Evolutionary conservation across 2,329 filamentous ascomycete species (phyloP).

Genomic region (Sodiomyces alkalinus): DNA sequence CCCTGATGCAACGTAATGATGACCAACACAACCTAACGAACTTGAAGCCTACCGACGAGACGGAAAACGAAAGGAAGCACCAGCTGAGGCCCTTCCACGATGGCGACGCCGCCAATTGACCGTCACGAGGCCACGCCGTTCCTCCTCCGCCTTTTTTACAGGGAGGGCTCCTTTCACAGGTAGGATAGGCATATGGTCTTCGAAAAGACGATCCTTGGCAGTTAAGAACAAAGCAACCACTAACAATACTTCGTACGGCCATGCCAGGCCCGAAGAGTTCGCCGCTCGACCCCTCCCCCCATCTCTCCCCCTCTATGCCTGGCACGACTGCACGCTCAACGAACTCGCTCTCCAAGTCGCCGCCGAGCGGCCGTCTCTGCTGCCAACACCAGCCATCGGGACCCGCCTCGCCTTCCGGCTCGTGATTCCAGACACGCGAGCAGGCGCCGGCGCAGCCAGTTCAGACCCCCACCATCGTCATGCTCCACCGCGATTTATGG

Average conservation of each 20-base stretch:
- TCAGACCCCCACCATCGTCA: conserved; percentile 18
- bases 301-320: conserved; percentile 72
- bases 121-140: conserved; percentile 65
- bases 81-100: not conserved
- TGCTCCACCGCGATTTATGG: conserved; percentile 49
- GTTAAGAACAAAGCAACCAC: no score
- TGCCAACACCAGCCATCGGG: conserved; percentile 62
- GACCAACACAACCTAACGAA: no score
- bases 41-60: no score
- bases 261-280: conserved; percentile 53
- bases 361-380: conserved; percentile 40
- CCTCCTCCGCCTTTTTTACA: conserved; percentile 74
- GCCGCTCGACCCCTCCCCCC: conserved; percentile 41
- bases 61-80: no score
- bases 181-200: conserved; percentile 20
- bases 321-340: conserved; percentile 63
- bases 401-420: conserved; percentile 79
- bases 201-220: no score
- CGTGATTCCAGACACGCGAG: conserved; percentile 60
- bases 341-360: conserved; percentile 70
- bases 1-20: no score
- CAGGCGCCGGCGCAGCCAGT: conserved; percentile 7
- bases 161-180: conserved; percentile 58
- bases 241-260: not conserved
- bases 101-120: conserved; percentile 21